Base-by-base conservation (phyloP, 768 basidiomycete species). In the Rhizopogon vulgaris region DNA sequence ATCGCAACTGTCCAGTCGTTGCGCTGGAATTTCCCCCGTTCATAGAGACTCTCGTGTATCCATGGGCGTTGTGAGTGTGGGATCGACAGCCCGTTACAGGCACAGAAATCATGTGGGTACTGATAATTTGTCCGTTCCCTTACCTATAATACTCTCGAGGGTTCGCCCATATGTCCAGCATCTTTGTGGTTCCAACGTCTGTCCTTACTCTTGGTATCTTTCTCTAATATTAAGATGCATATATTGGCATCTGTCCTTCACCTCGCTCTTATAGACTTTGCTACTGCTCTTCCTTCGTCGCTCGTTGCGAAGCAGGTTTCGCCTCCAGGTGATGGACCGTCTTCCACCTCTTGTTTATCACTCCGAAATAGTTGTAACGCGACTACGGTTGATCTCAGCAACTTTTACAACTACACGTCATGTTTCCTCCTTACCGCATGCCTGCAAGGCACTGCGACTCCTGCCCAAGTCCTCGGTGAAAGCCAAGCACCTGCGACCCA, bases 391-490 rank as follows among this genome's bases (percentile, higher is more conserved):
- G 51, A 63, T 51, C 30, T 60, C 2, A 25, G 1, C 52, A 52
- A 60, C 47, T 60, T 63, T 45, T 61, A 63, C 38, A 53, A 34
- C 38, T 54, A 61, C n/a, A 38, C 50, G 24, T 37, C 58, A 3
- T 63, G 58, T 45, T 49, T 61, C 39, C 63, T 63, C 42, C 36
- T 63, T 17, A 63, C 60, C 6, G 52, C 48, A 2, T 63, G 60
- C 48, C 38, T 3, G 6, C n/a, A 42, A 8, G n/a, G 12, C 3
- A 14, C 14, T 22, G 30, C 40, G n/a, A 43, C 38, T 15, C 59
- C 62, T 6, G 40, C 42, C 0, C 37, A 54, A 37, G 51, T 53
- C 30, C 51, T 63, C 48, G 10, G 10, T 7, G 3, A 4, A 28
- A 45, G 5, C 14, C 41, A 39, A 9, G 62, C 61, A 18, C 56